Base-by-base conservation (phyloP, 2,329 filamentous ascomycete species). In the Coniochaeta prunicola region DNA sequence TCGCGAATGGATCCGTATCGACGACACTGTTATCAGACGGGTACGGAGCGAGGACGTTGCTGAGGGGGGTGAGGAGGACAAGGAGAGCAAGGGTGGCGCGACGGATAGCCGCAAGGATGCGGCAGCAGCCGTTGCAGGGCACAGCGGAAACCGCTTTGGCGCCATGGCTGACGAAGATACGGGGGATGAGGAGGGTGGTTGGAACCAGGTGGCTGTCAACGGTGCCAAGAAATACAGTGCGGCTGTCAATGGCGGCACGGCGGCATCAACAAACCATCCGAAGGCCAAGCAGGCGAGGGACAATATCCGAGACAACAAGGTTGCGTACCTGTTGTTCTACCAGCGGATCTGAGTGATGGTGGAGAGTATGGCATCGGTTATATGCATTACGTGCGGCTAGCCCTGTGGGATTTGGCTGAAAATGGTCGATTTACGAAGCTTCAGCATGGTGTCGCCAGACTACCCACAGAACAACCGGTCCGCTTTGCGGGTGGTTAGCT, bases 301-400 rank as follows among this genome's bases (percentile, higher is more conserved):
- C 66, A 83, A 76, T 64, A 82, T 90, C 69, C 91, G 91, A 74
- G 93, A 97, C 73, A 96, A 93, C 80, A 96, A 96, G 80, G 93
- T 97, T 60, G 94, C 94, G 4, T 99, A 99, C 75, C 85, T 99
- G 64, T 77, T 99, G 69, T 96, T 99, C 76, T 99, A 99, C 73
- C 89, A 97, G 77, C 86, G 85, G 67, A 83, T 94, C 61, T 84
- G 63, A 66, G 42, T 13, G 53, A 17, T 31, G 19, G 45, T 50
- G 13, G 40, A 26, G 17, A 17, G 26, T 17, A 17, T 45, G 45
- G 13, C 45, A 50, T 45, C n/a, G 40, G 17, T 19, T 45, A 24
- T 10, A 24, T 45, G 19, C 21, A 24, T 24, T 21, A 15, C 31
- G 7, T 8, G 40, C 21, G 21, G 40, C 40, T 24, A 19, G 40